These are phyloP conservation scores for Cadophora luteo-olivacea DNA, from an alignment of 2,329 filamentous ascomycete species.

Conservation along the genomic window DNA sequence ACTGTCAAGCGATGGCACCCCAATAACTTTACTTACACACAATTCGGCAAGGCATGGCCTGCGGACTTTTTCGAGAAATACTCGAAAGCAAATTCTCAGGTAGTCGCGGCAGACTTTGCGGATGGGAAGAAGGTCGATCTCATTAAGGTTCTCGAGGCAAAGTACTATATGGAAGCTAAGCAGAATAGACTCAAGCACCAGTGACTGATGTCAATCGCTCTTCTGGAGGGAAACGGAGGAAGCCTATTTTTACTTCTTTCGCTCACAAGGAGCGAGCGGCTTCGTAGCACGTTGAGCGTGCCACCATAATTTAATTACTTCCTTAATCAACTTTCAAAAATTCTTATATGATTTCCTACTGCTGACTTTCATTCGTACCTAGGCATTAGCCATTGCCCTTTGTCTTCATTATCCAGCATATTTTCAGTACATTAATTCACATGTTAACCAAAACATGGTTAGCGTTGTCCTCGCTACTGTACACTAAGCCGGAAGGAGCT, in stretches of 20 bases:
- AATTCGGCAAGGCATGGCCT: neutral
- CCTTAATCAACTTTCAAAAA: too few relatives aligned
- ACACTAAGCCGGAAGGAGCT: neutral
- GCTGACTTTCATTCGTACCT: too few relatives aligned
- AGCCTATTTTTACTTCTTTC: too few relatives aligned
- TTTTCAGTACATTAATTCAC: neutral
- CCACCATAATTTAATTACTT: neutral
- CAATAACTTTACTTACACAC: neutral
- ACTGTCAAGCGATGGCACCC: conserved; percentile 9
- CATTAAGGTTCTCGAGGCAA: neutral
- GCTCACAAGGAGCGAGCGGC: too few relatives aligned
- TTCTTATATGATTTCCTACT: too few relatives aligned
- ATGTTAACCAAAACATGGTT: neutral
- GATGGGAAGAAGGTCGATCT: neutral
- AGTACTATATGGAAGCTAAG: neutral
- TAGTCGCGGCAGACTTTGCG: neutral
- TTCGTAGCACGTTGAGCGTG: neutral
- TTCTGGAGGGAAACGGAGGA: neutral
- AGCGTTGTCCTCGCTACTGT: neutral
- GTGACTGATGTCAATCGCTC: neutral
- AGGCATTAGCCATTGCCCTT: too few relatives aligned
- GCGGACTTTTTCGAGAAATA: neutral
- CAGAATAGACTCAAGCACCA: neutral
- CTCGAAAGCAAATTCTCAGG: neutral
- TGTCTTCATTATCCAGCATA: neutral